A percentile compares a stretch with the other conserved stretches of the same genome.
Evolutionary conservation across 805 yeast species (phyloP).

Genomic region (Ogataea nitratoaversa): DNA sequence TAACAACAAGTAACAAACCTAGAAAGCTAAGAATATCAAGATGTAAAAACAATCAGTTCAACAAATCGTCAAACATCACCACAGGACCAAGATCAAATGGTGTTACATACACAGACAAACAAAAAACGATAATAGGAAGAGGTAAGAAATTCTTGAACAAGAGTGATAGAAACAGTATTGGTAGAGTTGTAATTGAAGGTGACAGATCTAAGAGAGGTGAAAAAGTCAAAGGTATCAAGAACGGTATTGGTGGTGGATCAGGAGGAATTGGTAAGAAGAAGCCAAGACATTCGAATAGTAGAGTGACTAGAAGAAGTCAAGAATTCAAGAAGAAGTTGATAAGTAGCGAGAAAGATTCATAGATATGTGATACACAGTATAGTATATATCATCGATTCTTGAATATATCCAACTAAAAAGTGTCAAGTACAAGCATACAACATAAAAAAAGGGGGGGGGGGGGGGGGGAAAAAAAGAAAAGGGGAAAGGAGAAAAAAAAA

Average conservation of each 20-base stretch:
- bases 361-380: no score
- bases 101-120: conserved; percentile 43
- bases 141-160: conserved; percentile 72
- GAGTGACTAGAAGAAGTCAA: conserved; percentile 48
- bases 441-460: no score
- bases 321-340: conserved; percentile 23
- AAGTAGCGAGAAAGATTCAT: not conserved
- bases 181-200: conserved; percentile 64
- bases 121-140: conserved; percentile 75
- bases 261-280: conserved; percentile 41
- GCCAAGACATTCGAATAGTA: conserved; percentile 50
- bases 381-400: no score
- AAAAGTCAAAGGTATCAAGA: conserved; percentile 55
- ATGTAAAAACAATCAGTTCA: conserved; percentile 42
- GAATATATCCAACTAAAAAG: no score
- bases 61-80: conserved; percentile 16
- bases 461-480: no score
- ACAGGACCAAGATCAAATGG: not conserved
- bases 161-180: conserved; percentile 71
- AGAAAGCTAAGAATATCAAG: conserved; percentile 77
- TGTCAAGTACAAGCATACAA: no score
- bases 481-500: no score
- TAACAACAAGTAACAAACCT: conserved; percentile 32
- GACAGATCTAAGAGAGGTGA: conserved; percentile 70
- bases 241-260: conserved; percentile 37